Percentiles rank a stretch among this genome's conserved stretches.
These are phyloP conservation scores for Sparassis latifolia DNA, from an alignment of 1,284 basidiomycete species.

Conservation along the genomic window DNA sequence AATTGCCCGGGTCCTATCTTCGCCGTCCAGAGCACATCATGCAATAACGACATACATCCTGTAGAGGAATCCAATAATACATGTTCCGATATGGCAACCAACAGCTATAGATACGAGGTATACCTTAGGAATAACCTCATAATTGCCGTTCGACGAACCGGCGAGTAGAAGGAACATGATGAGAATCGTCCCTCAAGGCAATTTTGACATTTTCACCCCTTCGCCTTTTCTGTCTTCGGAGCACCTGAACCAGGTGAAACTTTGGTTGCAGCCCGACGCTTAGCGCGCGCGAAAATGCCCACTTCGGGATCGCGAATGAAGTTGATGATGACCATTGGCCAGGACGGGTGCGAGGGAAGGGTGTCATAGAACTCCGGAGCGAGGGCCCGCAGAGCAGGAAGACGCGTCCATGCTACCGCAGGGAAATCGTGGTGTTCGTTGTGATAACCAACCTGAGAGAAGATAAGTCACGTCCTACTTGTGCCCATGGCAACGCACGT, in stretches of 20 bases:
- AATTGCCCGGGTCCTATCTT: too few relatives aligned
- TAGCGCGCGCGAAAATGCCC: constrained; percentile 41
- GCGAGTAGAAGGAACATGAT: too few relatives aligned
- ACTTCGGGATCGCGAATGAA: constrained; percentile 90
- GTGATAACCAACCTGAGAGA: constrained; percentile 83
- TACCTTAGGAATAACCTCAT: too few relatives aligned
- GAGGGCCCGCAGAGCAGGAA: constrained; percentile 76
- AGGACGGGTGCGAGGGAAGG: constrained; percentile 82
- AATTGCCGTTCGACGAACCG: too few relatives aligned
- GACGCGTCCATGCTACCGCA: constrained; percentile 91
- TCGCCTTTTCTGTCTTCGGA: background rate
- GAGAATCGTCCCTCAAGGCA: background rate
- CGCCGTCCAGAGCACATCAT: too few relatives aligned
- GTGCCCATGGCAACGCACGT: constrained; percentile 47
- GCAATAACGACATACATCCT: too few relatives aligned
- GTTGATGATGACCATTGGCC: constrained; percentile 92
- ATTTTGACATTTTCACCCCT: background rate
- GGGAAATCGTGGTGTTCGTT: constrained; percentile 99
- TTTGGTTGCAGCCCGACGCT: constrained; percentile 17
- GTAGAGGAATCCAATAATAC: too few relatives aligned
- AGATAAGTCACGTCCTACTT: constrained; percentile 1
- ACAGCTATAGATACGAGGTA: too few relatives aligned
- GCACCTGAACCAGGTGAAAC: too few relatives aligned
- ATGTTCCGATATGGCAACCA: too few relatives aligned
- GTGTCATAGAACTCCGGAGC: constrained; percentile 93